Percentiles rank a stretch among this genome's conserved stretches.
These are phyloP conservation scores for Corylus heterophylla DNA, from an alignment of 306 rosid genomes.

Conservation along the genomic window DNA sequence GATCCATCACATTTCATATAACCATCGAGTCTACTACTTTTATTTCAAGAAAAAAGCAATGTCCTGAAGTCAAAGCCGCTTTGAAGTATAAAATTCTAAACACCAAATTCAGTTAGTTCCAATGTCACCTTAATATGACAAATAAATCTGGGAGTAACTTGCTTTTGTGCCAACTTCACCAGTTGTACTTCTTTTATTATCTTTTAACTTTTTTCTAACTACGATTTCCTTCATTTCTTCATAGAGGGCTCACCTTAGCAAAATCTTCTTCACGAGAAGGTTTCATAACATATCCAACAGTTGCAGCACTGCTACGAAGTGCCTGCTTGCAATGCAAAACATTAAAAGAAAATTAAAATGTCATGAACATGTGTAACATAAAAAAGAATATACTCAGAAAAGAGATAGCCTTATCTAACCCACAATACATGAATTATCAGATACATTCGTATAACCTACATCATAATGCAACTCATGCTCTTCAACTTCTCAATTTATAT, in stretches of 20 bases:
- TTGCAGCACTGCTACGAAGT: constrained; percentile 36
- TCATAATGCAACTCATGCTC: background rate
- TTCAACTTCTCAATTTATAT: background rate
- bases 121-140: background rate
- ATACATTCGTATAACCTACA: background rate
- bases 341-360: background rate
- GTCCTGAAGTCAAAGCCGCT: background rate
- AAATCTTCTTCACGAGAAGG: constrained; percentile 90
- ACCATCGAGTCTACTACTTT: background rate
- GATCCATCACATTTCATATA: background rate
- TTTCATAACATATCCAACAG: constrained; percentile 80
- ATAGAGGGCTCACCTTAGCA: constrained; percentile 55
- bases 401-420: background rate
- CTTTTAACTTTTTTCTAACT: background rate
- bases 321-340: constrained; percentile 34
- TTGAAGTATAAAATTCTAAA: background rate
- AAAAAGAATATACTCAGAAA: background rate
- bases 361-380: background rate
- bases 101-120: background rate
- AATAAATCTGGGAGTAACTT: background rate
- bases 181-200: background rate
- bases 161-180: background rate
- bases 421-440: background rate
- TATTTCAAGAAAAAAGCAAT: background rate
- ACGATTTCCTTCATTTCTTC: constrained; percentile 3